Evolutionary conservation across 2,329 filamentous ascomycete species (phyloP).

Genomic region (Neoarthrinium moseri): DNA sequence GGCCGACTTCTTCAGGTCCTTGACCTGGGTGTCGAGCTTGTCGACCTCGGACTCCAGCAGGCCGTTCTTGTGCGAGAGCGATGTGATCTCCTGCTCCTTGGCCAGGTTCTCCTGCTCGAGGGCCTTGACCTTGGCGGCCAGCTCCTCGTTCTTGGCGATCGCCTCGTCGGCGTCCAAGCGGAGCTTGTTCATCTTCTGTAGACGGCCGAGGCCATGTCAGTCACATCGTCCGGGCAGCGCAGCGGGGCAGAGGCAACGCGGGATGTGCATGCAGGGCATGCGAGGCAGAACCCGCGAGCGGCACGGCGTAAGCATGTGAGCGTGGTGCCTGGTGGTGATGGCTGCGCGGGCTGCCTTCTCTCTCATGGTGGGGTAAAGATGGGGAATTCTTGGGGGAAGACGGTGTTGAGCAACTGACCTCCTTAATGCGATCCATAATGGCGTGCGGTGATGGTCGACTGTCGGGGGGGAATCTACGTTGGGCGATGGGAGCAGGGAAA

Average conservation of each 20-base stretch:
- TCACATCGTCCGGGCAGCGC: background rate
- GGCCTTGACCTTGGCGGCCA: constrained; percentile 80
- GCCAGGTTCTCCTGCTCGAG: constrained; percentile 93
- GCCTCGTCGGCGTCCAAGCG: constrained; percentile 91
- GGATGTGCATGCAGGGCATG: no score
- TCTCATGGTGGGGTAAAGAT: constrained; percentile 32
- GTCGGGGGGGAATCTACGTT: background rate
- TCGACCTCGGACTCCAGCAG: constrained; percentile 88
- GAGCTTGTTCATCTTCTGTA: constrained; percentile 90
- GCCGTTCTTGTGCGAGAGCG: constrained; percentile 91
- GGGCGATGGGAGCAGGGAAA: constrained; percentile 17
- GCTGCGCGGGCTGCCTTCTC: constrained; percentile 13
- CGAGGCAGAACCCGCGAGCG: no score
- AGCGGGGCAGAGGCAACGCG: no score
- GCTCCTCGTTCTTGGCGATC: constrained; percentile 78
- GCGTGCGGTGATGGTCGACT: constrained; percentile 23
- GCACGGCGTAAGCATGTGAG: no score
- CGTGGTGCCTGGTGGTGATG: constrained; percentile 17
- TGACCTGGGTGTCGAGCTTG: constrained; percentile 81
- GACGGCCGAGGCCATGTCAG: constrained; percentile 8
- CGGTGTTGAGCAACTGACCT: constrained; percentile 57
- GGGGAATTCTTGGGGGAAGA: constrained; percentile 15
- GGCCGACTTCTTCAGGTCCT: constrained; percentile 83
- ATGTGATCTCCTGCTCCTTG: constrained; percentile 98
- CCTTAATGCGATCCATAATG: constrained; percentile 86